Conservation (phyloP, 345 rosid genomes). For the Cardiospermum halicacabum region DNA sequence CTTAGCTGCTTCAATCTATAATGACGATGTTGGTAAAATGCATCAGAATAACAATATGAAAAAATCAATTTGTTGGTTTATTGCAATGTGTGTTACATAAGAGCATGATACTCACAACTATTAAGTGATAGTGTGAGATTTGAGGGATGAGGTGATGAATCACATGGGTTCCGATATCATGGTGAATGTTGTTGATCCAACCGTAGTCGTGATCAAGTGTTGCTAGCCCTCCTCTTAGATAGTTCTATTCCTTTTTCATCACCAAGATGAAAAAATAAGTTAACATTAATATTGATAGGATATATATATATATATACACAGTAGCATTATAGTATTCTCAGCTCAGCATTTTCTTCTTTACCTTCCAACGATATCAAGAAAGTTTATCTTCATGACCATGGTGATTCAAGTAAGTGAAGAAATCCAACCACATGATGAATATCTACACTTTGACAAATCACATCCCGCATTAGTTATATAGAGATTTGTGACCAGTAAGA, state of each 20-base stretch:
- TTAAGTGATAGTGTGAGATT: constrained; percentile 87
- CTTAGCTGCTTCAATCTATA: constrained; percentile 78
- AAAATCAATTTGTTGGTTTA: background rate
- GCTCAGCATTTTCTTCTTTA: constrained; percentile 23
- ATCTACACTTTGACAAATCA: constrained; percentile 31
- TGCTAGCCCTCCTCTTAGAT: constrained; percentile 88
- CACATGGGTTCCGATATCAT: constrained; percentile 94
- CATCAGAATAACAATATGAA: background rate
- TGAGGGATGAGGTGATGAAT: constrained; percentile 93
- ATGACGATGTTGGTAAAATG: background rate
- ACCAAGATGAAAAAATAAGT: background rate
- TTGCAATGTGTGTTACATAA: too few species aligned
- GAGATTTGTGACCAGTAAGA: background rate
- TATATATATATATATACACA: too few species aligned
- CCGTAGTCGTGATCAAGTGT: constrained; percentile 89
- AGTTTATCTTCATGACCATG: constrained; percentile 83
- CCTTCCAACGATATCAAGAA: constrained; percentile 95
- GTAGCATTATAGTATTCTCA: too few species aligned
- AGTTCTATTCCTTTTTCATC: constrained; percentile 75
- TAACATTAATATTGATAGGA: background rate
- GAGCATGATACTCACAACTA: constrained; percentile 49
- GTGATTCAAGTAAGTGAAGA: constrained; percentile 84
- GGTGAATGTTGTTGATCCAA: constrained; percentile 82
- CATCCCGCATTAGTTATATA: background rate
- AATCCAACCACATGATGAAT: constrained; percentile 78